Base-by-base conservation (phyloP, 495 filamentous ascomycete genomes). In the Neurospora pannonica region DNA sequence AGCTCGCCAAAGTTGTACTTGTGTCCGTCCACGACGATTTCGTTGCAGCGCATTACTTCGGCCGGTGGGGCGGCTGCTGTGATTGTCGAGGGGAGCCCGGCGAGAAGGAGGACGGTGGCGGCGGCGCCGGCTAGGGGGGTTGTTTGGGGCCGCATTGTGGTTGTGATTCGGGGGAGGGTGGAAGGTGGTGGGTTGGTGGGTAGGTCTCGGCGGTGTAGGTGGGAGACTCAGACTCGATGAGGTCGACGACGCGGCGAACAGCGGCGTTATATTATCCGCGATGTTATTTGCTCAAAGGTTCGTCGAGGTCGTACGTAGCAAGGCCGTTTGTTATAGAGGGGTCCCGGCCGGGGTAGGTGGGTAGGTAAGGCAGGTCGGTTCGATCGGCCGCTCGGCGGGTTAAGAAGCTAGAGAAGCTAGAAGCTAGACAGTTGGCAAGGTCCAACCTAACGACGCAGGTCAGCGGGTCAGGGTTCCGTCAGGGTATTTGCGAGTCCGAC, bases 1-100 rank as follows among this genome's bases (percentile, higher is more conserved):
- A 98, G 83, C 40, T 83, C 82, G 69, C 90, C 87, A 17, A 87
- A 83, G 40, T 72, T 85, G 82, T 92, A 97, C 38, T 83, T 84
- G 77, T 88, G 82, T 38, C 83, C 82, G 60, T 90, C 87, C 21
- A 86, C 83, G 13, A 84, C 82, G 71, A 95, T 83, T 69, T 92
- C 78, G 7, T 83, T 77, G 86, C 94, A 97, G 81, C 90, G 10
- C 21, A 79, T 48, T 28, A 71, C 31, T 40, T 67, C n/a, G 6
- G 71, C 8, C 34, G 40, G 15, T 40, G 71, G 1, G 13, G 54
- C 5, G 54, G 24, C 13, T 24, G 70, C 24, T 43, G 83, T 87
- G 72, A 86, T 72, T 19, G 84, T 84, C 10, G 84, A 77, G 1
- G 82, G 70, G 48, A 70, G 4, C 0, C 48, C 38, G 28, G 40